A percentile compares a stretch with the other conserved stretches of the same genome.
Conservation (phyloP, 148 eudicot species). For the Vaccinium corymbosum region DNA sequence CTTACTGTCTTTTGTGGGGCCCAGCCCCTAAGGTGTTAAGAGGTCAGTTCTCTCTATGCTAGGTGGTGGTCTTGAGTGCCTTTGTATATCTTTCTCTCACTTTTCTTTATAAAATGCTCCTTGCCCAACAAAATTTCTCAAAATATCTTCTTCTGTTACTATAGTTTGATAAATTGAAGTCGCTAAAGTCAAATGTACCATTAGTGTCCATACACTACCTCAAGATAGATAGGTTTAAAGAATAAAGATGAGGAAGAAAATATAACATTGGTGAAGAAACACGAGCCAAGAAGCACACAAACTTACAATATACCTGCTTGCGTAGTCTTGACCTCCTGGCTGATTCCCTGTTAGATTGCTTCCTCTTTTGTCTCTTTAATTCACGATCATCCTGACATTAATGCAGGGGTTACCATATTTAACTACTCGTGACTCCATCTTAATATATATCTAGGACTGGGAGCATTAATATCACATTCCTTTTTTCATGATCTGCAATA, state of each 20-base stretch:
- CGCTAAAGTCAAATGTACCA: not conserved
- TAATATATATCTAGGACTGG: not conserved
- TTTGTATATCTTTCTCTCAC: not conserved
- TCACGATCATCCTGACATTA: conserved; percentile 79
- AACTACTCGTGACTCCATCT: not conserved
- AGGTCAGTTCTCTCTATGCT: not conserved
- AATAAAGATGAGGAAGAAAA: not conserved
- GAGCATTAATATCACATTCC: not conserved
- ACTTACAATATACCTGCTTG: conserved; percentile 65
- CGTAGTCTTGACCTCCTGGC: conserved; percentile 96
- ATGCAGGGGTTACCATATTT: not conserved
- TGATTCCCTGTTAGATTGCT: conserved; percentile 95
- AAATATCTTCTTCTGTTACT: not conserved
- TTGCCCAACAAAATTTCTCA: not conserved
- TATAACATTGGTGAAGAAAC: not conserved
- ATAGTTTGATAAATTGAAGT: not conserved
- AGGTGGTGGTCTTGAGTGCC: not conserved
- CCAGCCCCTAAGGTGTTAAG: not conserved
- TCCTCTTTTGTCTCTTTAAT: conserved; percentile 83
- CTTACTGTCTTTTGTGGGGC: not conserved
- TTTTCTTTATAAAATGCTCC: not conserved
- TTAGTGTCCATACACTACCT: not conserved
- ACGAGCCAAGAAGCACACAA: not conserved
- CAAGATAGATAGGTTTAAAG: not conserved
- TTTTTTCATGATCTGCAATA: not conserved